phyloP scores from a whole-genome alignment of 1,284 basidiomycete genomes.

The Ceratobasidium sp. region DNA sequence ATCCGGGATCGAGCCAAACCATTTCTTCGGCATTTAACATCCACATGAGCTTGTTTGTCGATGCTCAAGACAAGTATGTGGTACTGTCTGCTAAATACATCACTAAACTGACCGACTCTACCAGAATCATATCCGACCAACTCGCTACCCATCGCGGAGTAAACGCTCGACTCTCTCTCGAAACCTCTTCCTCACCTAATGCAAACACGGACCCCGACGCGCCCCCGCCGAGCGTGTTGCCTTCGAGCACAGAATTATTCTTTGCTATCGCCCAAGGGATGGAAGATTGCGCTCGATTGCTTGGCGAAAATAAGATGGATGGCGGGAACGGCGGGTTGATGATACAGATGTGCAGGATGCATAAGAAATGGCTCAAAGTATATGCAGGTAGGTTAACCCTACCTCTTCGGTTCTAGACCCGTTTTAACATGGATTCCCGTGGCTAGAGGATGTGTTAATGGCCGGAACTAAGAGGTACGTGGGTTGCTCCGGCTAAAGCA shows the following conservation, averaged over 20 bases:
- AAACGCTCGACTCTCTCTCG: conserved; percentile 76
- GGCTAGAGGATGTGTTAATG: conserved; percentile 84
- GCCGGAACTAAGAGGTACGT: conserved; percentile 75
- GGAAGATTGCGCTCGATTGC: conserved; percentile 81
- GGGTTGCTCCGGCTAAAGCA: background rate
- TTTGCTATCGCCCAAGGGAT: conserved; percentile 96
- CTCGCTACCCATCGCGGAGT: conserved; percentile 69
- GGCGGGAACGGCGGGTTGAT: conserved; percentile 83
- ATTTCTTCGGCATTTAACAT: conserved; percentile 92
- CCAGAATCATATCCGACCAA: conserved; percentile 60
- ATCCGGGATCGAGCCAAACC: conserved; percentile 61
- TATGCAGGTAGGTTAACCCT: conserved; percentile 79
- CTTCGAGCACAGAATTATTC: conserved; percentile 96
- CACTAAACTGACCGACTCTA: conserved; percentile 27
- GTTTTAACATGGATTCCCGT: too few species aligned
- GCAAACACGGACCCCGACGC: conserved; percentile 64
- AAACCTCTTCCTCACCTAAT: conserved; percentile 62
- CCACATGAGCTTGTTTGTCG: conserved; percentile 92
- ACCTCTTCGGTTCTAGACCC: background rate
- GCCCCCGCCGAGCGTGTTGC: conserved; percentile 71
- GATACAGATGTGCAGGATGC: conserved; percentile 79
- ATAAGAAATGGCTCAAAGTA: conserved; percentile 92
- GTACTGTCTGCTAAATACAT: conserved; percentile 18
- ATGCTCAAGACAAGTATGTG: conserved; percentile 92
- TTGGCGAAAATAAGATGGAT: conserved; percentile 13